Base-by-base conservation (phyloP, 495 filamentous ascomycete genomes). In the Chaetomium tenue region DNA sequence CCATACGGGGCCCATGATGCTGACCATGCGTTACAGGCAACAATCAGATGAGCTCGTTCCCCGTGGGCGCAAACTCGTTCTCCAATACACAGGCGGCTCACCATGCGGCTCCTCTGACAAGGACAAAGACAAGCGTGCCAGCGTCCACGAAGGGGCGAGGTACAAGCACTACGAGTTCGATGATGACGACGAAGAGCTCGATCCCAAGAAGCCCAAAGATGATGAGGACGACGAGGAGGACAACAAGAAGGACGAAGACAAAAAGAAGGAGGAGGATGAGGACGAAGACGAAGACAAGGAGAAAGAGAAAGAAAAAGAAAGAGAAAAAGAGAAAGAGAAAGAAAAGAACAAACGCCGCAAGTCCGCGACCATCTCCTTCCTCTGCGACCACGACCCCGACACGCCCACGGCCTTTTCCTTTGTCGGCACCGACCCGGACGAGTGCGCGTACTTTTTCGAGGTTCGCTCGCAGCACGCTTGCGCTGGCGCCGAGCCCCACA, bases 371-470 rank as follows among this genome's bases (percentile, higher is more conserved):
- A 92, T 99, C 79, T 93, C 90, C 37, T 91, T 98, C 76, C 89
- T 93, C 71, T 98, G 95, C 78, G 93, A 97, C 69, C 86, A 85
- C 55, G 91, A 96, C 63, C 82, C 86, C 0, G 77, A 74, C 47
- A 70, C 68, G n/a, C 68, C 73, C 0, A 84, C 86, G 28, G 84
- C 88, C 18, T 84, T 87, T 16, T 89, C 90, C 6, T 99, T 96
- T 73, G 87, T 98, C 56, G 91, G 90, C 62, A 84, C 89, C 23
- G 88, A 88, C 75, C 85, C 85, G 6, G 91, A 97, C 70, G 86
- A 91, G 55, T 99, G 95, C 79, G 84, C 90, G n/a, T 99, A 97
- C 77, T 90, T 95, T 75, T 99, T 99, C 77, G 92, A 97, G 74
- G 86, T 92, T n/a, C 90, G 93, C 61, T 92, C 91, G 52, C 83